Evolutionary conservation across 2,329 filamentous ascomycete genomes (phyloP).

Genomic region (Curvularia lunata): DNA sequence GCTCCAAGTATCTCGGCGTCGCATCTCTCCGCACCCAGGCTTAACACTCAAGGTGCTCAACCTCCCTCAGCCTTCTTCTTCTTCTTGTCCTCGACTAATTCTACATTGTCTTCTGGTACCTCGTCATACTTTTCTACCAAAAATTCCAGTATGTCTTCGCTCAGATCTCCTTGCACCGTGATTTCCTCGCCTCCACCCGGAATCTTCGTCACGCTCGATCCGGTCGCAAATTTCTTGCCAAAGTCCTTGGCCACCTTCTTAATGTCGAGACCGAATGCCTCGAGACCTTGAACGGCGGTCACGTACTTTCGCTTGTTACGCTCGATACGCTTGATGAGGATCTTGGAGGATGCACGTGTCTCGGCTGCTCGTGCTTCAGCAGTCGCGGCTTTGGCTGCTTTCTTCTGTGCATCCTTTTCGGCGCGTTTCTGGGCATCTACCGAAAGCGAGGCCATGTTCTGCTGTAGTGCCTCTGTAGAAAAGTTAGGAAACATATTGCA

Average conservation of each 20-base stretch:
- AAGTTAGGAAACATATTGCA: constrained; percentile 5
- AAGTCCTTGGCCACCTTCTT: constrained; percentile 98
- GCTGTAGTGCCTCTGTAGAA: constrained; percentile 68
- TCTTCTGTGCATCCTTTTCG: constrained; percentile 95
- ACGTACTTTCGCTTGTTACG: constrained; percentile 98
- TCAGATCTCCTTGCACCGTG: constrained; percentile 95
- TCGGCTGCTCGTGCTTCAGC: constrained; percentile 83
- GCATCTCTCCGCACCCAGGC: neutral
- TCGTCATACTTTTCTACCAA: constrained; percentile 85
- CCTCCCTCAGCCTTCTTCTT: constrained; percentile 67
- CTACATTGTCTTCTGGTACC: constrained; percentile 93
- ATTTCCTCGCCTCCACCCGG: constrained; percentile 91
- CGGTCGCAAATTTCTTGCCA: constrained; percentile 98
- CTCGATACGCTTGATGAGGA: constrained; percentile 96
- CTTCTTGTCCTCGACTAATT: constrained; percentile 94
- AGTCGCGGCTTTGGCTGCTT: constrained; percentile 90
- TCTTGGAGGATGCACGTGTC: constrained; percentile 78
- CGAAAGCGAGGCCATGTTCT: constrained; percentile 83
- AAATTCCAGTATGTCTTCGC: constrained; percentile 92
- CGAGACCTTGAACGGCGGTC: constrained; percentile 87
- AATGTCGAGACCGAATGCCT: constrained; percentile 87
- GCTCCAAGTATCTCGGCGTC: neutral
- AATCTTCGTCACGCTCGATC: constrained; percentile 88
- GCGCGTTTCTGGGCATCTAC: constrained; percentile 93
- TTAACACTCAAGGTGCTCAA: constrained; percentile 8